Base-by-base conservation (phyloP, 441 rosid species). In the Arabidopsis lyrata region DNA sequence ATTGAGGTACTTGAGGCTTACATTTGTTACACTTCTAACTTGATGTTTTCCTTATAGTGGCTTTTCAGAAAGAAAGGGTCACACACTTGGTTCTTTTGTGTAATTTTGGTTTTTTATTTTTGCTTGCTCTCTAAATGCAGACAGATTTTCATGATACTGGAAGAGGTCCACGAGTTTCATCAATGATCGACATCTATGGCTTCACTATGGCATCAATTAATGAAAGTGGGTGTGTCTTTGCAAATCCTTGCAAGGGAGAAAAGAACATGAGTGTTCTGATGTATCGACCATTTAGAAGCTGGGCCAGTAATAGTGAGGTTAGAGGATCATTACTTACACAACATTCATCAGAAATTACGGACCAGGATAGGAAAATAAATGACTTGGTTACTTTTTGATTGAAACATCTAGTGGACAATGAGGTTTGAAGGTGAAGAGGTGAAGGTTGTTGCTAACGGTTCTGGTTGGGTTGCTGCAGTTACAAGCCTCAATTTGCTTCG, bases 351-450 rank as follows among this genome's bases (percentile, higher is more conserved):
- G 22, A 59, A 32, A 11, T 59, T 72, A 29, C 52, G 1, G 5
- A 36, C 9, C 55, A 54, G 16, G 34, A 50, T 48, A 24, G 47
- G 48, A 48, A 55, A 48, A 34, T 31, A 12, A 22, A 8, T 55
- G 48, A 55, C 54, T 62, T 68, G 62, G 57, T 73, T 62, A 14
- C 39, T 22, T 68, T 68, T 68, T 75, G 6, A 16, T 60, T 61
- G 34, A 58, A 68, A 69, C 80, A 68, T 53, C 16, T 82, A 92
- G 99, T 95, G 98, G 99, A 92, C 97, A 63, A 90, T 92, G 99
- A 89, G 97, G 56, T 89, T 95, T 80, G 99, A 88, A 85, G 96
- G 90, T 44, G 99, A 95, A 87, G 98, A 92, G 82, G 98, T 95
- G 80, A 89, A 88, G 81, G 93, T 80, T 62, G 92, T 90, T 8